Evolutionary conservation across 768 basidiomycete genomes (phyloP).

Genomic region (Russula lepida): DNA sequence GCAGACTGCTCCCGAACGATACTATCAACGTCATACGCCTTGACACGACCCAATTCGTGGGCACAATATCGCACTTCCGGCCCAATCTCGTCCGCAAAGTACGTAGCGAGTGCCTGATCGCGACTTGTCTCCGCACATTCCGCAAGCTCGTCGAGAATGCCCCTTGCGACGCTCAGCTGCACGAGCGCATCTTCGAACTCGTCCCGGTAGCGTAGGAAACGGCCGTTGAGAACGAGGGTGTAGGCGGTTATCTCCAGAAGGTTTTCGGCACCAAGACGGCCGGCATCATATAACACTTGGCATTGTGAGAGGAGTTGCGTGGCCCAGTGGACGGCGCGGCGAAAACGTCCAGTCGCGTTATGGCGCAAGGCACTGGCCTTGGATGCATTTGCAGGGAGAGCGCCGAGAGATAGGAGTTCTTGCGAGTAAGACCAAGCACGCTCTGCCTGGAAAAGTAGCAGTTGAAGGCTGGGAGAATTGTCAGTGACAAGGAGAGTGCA

Average conservation of each 20-base stretch:
- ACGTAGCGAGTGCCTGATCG: constrained; percentile 79
- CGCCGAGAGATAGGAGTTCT: constrained; percentile 50
- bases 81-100: constrained; percentile 79
- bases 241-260: constrained; percentile 70
- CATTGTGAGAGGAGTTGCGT: constrained; percentile 67
- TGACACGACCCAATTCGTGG: constrained; percentile 71
- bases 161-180: constrained; percentile 71
- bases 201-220: constrained; percentile 68
- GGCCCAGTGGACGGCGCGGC: constrained; percentile 72
- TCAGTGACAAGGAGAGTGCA: constrained; percentile 10
- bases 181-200: constrained; percentile 68
- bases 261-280: constrained; percentile 46
- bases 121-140: constrained; percentile 56
- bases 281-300: constrained; percentile 49
- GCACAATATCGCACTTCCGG: constrained; percentile 91
- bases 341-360: constrained; percentile 70
- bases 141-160: constrained; percentile 61
- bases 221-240: constrained; percentile 73
- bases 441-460: constrained; percentile 84
- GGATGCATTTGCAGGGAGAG: constrained; percentile 31
- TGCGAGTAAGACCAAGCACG: constrained; percentile 89
- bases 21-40: constrained; percentile 74
- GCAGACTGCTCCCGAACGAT: constrained; percentile 59
- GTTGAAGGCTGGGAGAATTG: constrained; percentile 49
- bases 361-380: constrained; percentile 54